These are phyloP conservation scores for Cladosporium sphaerospermum DNA, from an alignment of 2,329 filamentous ascomycete species.

Conservation along the genomic window DNA sequence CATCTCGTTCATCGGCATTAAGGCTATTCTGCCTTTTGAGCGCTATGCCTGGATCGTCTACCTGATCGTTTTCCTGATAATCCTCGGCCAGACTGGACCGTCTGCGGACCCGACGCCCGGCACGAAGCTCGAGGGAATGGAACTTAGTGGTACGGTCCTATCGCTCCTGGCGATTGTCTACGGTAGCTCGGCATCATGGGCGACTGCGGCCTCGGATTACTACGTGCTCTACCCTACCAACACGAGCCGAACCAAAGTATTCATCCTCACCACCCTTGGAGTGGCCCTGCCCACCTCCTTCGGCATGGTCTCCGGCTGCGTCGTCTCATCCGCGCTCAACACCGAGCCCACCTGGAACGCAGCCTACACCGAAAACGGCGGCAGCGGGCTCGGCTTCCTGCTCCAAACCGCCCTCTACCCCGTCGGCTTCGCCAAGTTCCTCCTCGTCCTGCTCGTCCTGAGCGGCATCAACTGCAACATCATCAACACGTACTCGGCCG, in stretches of 20 bases:
- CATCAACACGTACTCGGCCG: conserved; percentile 39
- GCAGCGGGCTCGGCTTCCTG: conserved; percentile 38
- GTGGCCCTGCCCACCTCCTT: conserved; percentile 39
- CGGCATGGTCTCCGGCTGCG: conserved; percentile 39
- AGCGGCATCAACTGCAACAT: conserved; percentile 35
- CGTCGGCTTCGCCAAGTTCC: conserved; percentile 43
- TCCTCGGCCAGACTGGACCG: conserved; percentile 41
- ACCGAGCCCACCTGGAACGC: conserved; percentile 37
- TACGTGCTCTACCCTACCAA: conserved; percentile 39
- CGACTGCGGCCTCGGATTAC: conserved; percentile 39
- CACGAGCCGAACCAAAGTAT: conserved; percentile 35
- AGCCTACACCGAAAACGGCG: conserved; percentile 37
- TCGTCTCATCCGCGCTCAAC: conserved; percentile 29
- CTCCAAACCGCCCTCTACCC: conserved; percentile 43
- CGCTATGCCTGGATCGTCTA: conserved; percentile 46
- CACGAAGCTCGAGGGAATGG: conserved; percentile 23
- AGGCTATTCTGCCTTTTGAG: conserved; percentile 42
- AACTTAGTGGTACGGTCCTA: conserved; percentile 25
- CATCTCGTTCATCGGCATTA: conserved; percentile 37
- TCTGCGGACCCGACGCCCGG: conserved; percentile 17
- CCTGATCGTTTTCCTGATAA: conserved; percentile 43
- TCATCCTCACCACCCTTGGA: conserved; percentile 37
- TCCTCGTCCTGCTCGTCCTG: conserved; percentile 35
- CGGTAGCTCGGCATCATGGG: conserved; percentile 36
- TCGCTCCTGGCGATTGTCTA: conserved; percentile 32